Percentiles rank a stretch among this genome's conserved stretches.
These are phyloP conservation scores for Aspergillus puulaauensis DNA, from an alignment of 2,329 filamentous ascomycete species.

Conservation along the genomic window DNA sequence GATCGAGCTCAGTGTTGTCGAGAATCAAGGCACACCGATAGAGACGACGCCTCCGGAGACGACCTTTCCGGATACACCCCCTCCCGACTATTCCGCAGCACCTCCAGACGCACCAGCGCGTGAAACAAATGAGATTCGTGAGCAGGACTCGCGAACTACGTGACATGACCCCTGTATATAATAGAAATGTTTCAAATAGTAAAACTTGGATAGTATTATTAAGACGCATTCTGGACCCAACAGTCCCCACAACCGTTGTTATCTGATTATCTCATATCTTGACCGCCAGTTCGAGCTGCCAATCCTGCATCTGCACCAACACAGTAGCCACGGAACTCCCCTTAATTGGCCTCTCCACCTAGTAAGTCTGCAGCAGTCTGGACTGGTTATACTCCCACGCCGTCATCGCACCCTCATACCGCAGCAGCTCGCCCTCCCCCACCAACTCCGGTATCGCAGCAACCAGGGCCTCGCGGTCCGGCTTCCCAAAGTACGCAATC, in stretches of 20 bases:
- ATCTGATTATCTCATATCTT: not conserved
- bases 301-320: not conserved
- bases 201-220: not conserved
- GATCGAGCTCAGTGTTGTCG: slow-evolving; percentile 16
- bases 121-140: not conserved
- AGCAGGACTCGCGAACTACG: slow-evolving; percentile 17
- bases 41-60: not conserved
- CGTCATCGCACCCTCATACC: slow-evolving; percentile 8
- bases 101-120: not conserved
- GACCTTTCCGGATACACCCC: not conserved
- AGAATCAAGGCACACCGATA: not conserved
- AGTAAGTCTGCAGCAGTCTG: slow-evolving; percentile 7
- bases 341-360: not conserved
- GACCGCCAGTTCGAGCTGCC: not conserved
- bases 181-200: slow-evolving; percentile 8
- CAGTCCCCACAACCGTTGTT: not conserved
- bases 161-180: slow-evolving; percentile 12
- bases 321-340: not conserved
- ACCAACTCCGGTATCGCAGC: slow-evolving; percentile 3
- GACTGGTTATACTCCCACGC: slow-evolving; percentile 12
- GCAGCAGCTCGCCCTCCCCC: not conserved
- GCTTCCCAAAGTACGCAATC: slow-evolving; percentile 16
- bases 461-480: slow-evolving; percentile 9
- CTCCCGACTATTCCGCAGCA: not conserved
- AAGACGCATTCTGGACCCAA: not conserved